Conservation (phyloP, 176 grass and related monocot species). For the Juncus effusus region DNA sequence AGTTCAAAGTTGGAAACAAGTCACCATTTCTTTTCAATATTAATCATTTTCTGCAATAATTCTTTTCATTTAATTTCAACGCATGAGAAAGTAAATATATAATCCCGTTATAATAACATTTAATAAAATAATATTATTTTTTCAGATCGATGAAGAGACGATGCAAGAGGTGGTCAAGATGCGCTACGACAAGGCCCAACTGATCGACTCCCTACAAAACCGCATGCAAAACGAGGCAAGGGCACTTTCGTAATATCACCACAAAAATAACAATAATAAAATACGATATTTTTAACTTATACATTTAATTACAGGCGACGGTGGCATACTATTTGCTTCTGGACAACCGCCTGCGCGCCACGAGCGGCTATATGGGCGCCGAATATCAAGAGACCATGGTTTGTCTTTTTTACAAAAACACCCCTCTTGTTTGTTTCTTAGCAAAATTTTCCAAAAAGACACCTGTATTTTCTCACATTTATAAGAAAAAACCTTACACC, state of each 20-base stretch:
- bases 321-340: slow-evolving; percentile 89
- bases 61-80: too few species aligned
- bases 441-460: too few species aligned
- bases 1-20: too few species aligned
- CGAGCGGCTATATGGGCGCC: slow-evolving; percentile 67
- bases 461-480: background rate
- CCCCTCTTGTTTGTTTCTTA: too few species aligned
- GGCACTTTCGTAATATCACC: background rate
- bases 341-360: slow-evolving; percentile 59
- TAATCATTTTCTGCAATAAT: too few species aligned
- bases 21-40: too few species aligned
- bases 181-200: slow-evolving; percentile 61
- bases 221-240: slow-evolving; percentile 83
- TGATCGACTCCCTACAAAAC: slow-evolving; percentile 70
- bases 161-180: slow-evolving; percentile 66
- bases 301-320: slow-evolving; percentile 53
- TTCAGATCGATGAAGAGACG: slow-evolving; percentile 68
- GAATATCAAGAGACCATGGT: slow-evolving; percentile 82
- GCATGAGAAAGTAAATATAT: too few species aligned
- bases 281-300: background rate
- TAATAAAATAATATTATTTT: too few species aligned
- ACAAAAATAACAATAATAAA: too few species aligned
- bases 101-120: too few species aligned
- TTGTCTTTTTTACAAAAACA: slow-evolving; percentile 2
- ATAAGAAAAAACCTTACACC: background rate